A percentile compares a stretch with the other conserved stretches of the same genome.
phyloP scores from a whole-genome alignment of 192 early-diverging fungal species.

The Coemansia sp. region DNA sequence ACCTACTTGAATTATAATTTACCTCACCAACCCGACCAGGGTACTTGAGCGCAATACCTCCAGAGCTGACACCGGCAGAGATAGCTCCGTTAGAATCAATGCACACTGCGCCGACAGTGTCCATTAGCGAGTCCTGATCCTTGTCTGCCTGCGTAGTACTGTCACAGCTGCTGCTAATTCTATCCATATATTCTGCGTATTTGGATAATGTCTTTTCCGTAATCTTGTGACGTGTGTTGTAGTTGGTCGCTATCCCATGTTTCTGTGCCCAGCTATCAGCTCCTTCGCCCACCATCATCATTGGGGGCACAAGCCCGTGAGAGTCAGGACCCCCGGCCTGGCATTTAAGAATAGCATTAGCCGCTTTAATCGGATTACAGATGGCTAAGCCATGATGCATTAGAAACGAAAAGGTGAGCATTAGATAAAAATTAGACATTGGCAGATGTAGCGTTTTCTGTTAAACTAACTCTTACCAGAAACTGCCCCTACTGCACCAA shows the following conservation, averaged over 20 bases:
- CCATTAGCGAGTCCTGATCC: constrained; percentile 40
- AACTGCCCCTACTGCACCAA: constrained; percentile 75
- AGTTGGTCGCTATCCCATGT: no score
- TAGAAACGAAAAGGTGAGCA: neutral
- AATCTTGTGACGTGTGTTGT: constrained; percentile 16
- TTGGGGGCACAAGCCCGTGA: constrained; percentile 55
- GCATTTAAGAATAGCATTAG: constrained; percentile 53
- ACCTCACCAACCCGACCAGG: constrained; percentile 84
- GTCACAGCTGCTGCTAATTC: neutral
- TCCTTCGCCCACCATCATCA: constrained; percentile 59
- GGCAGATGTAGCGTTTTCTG: neutral
- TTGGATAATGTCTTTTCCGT: constrained; percentile 17
- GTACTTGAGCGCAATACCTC: constrained; percentile 81
- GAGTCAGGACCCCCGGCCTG: constrained; percentile 9
- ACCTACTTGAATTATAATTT: constrained; percentile 10
- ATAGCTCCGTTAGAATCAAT: constrained; percentile 63
- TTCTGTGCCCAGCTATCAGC: constrained; percentile 49
- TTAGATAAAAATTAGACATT: neutral
- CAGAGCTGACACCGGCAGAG: constrained; percentile 76
- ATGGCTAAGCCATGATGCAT: constrained; percentile 37
- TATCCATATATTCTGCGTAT: constrained; percentile 27
- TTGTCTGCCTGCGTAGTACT: neutral
- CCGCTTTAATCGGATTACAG: constrained; percentile 64
- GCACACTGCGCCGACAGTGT: constrained; percentile 89
- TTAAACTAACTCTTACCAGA: constrained; percentile 48